phyloP scores from a whole-genome alignment of 140 eudicot genomes.

The Oenanthe javanica region DNA sequence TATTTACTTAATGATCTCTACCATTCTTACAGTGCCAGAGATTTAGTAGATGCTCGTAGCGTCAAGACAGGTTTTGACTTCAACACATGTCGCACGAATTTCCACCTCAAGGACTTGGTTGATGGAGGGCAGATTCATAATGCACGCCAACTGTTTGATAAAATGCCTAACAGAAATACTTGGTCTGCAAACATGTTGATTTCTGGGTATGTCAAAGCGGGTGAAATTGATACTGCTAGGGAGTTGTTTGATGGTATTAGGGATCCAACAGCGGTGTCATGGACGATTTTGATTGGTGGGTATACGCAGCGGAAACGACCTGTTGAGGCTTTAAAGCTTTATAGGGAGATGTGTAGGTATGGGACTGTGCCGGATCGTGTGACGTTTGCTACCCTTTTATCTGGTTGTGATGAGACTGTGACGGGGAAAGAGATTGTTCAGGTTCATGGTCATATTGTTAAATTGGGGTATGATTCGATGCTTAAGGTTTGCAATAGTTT shows the following conservation, averaged over 20 bases:
- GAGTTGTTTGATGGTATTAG: slow-evolving; percentile 45
- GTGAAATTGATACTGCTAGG: slow-evolving; percentile 43
- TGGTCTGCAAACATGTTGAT: slow-evolving; percentile 48
- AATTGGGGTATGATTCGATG: slow-evolving; percentile 37
- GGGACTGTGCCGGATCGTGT: slow-evolving; percentile 51
- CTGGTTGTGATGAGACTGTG: slow-evolving; percentile 18
- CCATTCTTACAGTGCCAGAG: slow-evolving; percentile 1
- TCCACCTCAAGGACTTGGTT: slow-evolving; percentile 31
- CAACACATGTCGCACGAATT: slow-evolving; percentile 46
- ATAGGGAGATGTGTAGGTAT: slow-evolving; percentile 51
- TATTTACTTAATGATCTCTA: background rate
- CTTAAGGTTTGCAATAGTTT: slow-evolving; percentile 64
- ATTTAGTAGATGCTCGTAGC: slow-evolving; percentile 43
- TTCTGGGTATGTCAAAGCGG: slow-evolving; percentile 53
- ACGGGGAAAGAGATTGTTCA: slow-evolving; percentile 17
- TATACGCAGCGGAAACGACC: slow-evolving; percentile 48
- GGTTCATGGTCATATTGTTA: slow-evolving; percentile 53
- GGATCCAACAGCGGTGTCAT: slow-evolving; percentile 45
- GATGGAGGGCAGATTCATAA: slow-evolving; percentile 24
- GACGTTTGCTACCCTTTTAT: slow-evolving; percentile 7
- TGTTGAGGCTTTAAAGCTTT: slow-evolving; percentile 43
- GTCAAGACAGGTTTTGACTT: slow-evolving; percentile 72
- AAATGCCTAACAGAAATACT: slow-evolving; percentile 56
- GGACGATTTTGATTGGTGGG: slow-evolving; percentile 87
- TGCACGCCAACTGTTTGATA: slow-evolving; percentile 68